These are phyloP conservation scores for Collybia mongolica DNA, from an alignment of 768 basidiomycete species.

Conservation along the genomic window DNA sequence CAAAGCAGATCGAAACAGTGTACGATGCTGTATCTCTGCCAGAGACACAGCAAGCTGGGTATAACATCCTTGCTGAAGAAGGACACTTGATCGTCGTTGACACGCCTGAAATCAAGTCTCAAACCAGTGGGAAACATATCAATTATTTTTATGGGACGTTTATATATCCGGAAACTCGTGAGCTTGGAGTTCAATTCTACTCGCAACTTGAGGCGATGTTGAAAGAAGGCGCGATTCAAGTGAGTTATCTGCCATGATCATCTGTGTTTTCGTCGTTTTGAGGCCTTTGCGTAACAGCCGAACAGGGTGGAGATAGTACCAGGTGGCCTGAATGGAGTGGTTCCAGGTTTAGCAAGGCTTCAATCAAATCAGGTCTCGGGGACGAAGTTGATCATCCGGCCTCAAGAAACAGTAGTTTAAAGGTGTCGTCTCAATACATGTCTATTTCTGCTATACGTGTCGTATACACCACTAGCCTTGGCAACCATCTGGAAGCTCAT, in stretches of 20 bases:
- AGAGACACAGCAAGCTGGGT: conserved; percentile 37
- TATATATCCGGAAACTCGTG: conserved; percentile 6
- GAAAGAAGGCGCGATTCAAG: conserved; percentile 20
- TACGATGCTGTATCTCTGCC: conserved; percentile 30
- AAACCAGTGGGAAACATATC: conserved; percentile 11
- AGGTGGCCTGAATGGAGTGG: conserved; percentile 41
- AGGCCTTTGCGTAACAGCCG: conserved; percentile 27
- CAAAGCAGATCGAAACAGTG: conserved; percentile 16
- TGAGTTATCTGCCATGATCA: conserved; percentile 1
- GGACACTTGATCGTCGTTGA: conserved; percentile 29
- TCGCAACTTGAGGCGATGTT: conserved; percentile 12
- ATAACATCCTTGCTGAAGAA: conserved; percentile 32
- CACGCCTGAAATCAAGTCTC: conserved; percentile 16
- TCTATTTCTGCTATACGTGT: background rate
- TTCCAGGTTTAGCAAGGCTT: conserved; percentile 37
- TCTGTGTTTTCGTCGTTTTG: too few relatives aligned
- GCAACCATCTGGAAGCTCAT: too few relatives aligned
- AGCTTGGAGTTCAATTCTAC: conserved; percentile 13
- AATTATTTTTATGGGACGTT: conserved; percentile 3
- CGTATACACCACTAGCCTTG: too few relatives aligned
- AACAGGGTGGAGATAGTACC: conserved; percentile 40
- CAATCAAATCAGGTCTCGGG: conserved; percentile 39
- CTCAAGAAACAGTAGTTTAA: background rate
- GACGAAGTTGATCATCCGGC: conserved; percentile 34
- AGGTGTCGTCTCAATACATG: too few relatives aligned